Evolutionary conservation across 345 rosid genomes (phyloP).

Genomic region (Rhodomyrtus tomentosa): DNA sequence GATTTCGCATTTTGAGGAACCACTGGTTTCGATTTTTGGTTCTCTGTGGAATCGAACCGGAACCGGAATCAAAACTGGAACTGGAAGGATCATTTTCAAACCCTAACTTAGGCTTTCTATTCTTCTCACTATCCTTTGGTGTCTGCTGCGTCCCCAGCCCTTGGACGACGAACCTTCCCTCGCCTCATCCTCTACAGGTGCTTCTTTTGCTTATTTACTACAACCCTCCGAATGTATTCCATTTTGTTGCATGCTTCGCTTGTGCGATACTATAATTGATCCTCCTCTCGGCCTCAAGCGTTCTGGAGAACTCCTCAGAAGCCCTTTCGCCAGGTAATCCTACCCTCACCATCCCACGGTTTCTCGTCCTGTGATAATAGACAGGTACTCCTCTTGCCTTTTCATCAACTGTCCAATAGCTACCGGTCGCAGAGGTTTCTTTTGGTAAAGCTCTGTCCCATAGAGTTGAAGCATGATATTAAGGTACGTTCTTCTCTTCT

Average conservation of each 20-base stretch:
- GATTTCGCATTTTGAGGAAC: too few relatives aligned
- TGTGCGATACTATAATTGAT: background rate
- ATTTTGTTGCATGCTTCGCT: too few relatives aligned
- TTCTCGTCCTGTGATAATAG: background rate
- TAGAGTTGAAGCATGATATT: conserved; percentile 81
- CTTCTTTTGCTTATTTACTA: background rate
- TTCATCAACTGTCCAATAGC: background rate
- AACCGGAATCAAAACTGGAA: too few relatives aligned
- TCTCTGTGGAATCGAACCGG: too few relatives aligned
- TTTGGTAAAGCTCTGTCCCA: conserved; percentile 89
- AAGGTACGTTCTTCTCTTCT: conserved; percentile 39
- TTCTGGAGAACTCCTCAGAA: conserved; percentile 90
- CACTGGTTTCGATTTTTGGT: too few relatives aligned
- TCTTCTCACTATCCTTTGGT: too few relatives aligned
- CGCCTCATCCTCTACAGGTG: too few relatives aligned
- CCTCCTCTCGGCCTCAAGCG: conserved; percentile 26
- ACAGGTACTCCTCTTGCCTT: background rate
- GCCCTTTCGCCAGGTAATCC: conserved; percentile 77
- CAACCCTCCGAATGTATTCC: background rate
- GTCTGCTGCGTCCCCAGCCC: too few relatives aligned
- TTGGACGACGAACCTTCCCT: too few relatives aligned
- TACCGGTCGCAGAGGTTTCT: conserved; percentile 50
- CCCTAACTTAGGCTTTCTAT: too few relatives aligned
- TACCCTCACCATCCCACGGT: background rate
- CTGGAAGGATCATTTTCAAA: too few relatives aligned